Percentiles rank a stretch among this genome's conserved stretches.
Evolutionary conservation across 2,329 filamentous ascomycete species (phyloP).

Genomic region (Rachicladosporium sp.): DNA sequence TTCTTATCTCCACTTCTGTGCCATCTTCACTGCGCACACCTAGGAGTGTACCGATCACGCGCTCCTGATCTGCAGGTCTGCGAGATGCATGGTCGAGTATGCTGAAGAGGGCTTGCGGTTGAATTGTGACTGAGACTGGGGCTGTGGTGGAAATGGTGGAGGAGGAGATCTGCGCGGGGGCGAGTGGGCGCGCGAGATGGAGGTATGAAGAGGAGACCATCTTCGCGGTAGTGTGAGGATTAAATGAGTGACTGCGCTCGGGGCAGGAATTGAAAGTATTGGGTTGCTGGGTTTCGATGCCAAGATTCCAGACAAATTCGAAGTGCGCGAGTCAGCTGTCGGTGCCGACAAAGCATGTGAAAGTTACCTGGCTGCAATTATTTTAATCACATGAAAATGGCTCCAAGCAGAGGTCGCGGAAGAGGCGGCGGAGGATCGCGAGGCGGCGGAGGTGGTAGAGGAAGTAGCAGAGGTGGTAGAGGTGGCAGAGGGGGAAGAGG

Average conservation of each 20-base stretch:
- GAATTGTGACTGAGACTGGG: constrained; percentile 86
- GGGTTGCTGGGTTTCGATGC: no score
- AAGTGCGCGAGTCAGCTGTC: no score
- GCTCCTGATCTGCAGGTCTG: constrained; percentile 80
- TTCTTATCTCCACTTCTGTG: constrained; percentile 88
- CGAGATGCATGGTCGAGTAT: constrained; percentile 82
- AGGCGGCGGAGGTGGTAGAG: not conserved
- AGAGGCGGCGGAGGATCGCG: constrained; percentile 18
- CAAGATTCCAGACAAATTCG: no score
- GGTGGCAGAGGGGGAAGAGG: constrained; percentile 15
- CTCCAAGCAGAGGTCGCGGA: constrained; percentile 18
- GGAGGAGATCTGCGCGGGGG: constrained; percentile 65
- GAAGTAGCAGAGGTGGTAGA: constrained; percentile 5
- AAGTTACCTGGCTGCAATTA: not conserved
- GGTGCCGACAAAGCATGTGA: no score
- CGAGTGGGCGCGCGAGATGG: constrained; percentile 84
- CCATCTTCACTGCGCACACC: constrained; percentile 92
- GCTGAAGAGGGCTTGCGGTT: constrained; percentile 70
- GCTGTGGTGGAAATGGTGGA: constrained; percentile 61
- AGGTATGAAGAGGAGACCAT: constrained; percentile 62
- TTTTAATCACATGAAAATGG: constrained; percentile 9
- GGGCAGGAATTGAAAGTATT: no score
- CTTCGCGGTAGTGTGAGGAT: constrained; percentile 9
- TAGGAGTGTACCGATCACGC: constrained; percentile 91
- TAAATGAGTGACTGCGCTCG: no score